Evolutionary conservation across 2,329 filamentous ascomycete genomes (phyloP).

Genomic region (Alternaria brassicicola): DNA sequence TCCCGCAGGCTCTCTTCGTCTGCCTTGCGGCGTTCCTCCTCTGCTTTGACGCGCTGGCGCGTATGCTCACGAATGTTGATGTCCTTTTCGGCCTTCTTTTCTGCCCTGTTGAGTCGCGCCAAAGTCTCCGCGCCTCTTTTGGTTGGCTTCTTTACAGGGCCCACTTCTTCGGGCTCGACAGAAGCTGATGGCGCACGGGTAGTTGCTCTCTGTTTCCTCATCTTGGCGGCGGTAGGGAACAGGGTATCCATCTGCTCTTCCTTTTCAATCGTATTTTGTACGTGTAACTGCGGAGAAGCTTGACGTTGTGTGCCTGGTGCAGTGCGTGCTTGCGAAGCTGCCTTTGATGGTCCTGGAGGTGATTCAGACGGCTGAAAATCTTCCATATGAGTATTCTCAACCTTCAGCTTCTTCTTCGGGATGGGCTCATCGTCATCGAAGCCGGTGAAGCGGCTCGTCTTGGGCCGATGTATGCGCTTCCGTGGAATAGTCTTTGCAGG

Average conservation of each 20-base stretch:
- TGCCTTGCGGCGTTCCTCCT: constrained; percentile 59
- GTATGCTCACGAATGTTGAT: constrained; percentile 64
- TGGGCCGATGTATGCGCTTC: constrained; percentile 44
- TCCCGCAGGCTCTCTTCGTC: constrained; percentile 69
- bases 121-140: constrained; percentile 48
- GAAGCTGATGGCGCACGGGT: constrained; percentile 38
- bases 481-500: constrained; percentile 33
- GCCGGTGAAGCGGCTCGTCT: constrained; percentile 68
- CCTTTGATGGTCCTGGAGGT: neutral
- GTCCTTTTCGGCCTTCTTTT: constrained; percentile 59
- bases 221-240: constrained; percentile 74
- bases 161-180: constrained; percentile 49
- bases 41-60: constrained; percentile 57
- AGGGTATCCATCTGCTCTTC: constrained; percentile 72
- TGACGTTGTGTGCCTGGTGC: constrained; percentile 31
- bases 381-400: constrained; percentile 35
- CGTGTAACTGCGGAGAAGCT: constrained; percentile 39
- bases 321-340: constrained; percentile 23
- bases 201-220: constrained; percentile 72
- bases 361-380: constrained; percentile 28
- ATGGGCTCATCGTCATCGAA: constrained; percentile 65
- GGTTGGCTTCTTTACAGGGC: constrained; percentile 21
- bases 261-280: constrained; percentile 46
- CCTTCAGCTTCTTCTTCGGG: constrained; percentile 34
- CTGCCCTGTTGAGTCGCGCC: constrained; percentile 46